Evolutionary conservation across 768 basidiomycete species (phyloP).

Genomic region (Tulasnella sp.): DNA sequence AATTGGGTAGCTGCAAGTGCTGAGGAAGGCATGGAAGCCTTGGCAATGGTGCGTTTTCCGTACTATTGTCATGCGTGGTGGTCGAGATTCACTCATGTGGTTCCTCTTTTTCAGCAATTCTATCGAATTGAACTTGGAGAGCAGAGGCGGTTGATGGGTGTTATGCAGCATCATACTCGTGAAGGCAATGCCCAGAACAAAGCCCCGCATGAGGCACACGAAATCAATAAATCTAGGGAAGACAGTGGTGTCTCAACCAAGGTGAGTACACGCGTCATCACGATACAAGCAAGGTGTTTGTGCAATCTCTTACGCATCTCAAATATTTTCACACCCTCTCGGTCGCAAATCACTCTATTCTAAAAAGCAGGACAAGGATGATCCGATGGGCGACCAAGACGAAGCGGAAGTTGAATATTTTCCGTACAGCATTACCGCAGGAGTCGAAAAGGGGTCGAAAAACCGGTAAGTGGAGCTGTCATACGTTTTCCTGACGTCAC

Average conservation of each 20-base stretch:
- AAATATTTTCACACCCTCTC: not conserved
- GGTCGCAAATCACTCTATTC: no score
- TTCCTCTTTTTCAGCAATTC: constrained; percentile 44
- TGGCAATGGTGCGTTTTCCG: constrained; percentile 43
- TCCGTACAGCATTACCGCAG: constrained; percentile 90
- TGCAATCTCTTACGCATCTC: not conserved
- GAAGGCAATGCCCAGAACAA: no score
- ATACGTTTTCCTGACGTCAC: not conserved
- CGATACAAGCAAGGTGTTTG: not conserved
- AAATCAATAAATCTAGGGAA: not conserved
- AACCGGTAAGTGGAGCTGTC: constrained; percentile 48
- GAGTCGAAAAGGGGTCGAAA: constrained; percentile 86
- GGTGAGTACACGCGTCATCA: not conserved
- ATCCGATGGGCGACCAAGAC: not conserved
- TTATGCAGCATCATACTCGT: constrained; percentile 80
- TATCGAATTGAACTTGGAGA: constrained; percentile 86
- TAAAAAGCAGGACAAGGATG: no score
- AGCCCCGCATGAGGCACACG: no score
- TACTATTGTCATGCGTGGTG: no score
- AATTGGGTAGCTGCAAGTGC: no score
- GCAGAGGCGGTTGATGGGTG: constrained; percentile 72
- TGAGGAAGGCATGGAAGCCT: constrained; percentile 59
- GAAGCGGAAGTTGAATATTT: constrained; percentile 31
- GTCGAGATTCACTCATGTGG: no score
- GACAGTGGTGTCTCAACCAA: not conserved